Base-by-base conservation (phyloP, 345 rosid species). In the Euphorbia peplus region DNA sequence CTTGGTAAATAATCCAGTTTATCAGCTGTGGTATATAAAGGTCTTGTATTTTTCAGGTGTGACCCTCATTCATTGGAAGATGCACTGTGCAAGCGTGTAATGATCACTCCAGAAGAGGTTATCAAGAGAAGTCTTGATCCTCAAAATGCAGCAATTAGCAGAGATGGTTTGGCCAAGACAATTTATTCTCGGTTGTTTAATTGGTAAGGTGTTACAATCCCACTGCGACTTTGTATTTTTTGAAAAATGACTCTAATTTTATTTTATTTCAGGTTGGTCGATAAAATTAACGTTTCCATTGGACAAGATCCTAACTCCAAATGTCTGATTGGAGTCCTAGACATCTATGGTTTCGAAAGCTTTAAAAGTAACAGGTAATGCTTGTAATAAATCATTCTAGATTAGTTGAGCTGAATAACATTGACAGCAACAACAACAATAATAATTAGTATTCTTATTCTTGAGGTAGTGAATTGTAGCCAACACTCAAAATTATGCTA, bases 341-440 rank as follows among this genome's bases (percentile, higher is more conserved):
- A 90, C 86, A 90, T 90, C 53, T 90, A 90, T 83, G 98, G 93
- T 69, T 92, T 93, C 53, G 98, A 93, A 75, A 93, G 98, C 83
- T 93, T 93, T 75, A 67, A 80, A 71, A 77, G 75, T 75, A 93
- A 87, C 70, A 93, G 98, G 98, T 90, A 82, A 73, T 64, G 67
- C 70, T 78, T 56, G 30, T 52, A 46, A 37, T 24, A 35, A 54
- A n/a, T 19, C 24, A 5, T n/a, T 32, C 59, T 50, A 32, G 47
- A 66, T 11, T 30, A 4, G 22, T 32, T 32, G 6, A 30, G 26
- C 18, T 64, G 42, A 30, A 65, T 51, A 41, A 50, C 13, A 44
- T 22, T 44, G 8, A 39, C 11, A 39, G 9, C 11, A 39, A 39
- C 9, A 39, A 5, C 9, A 39, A 39, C 9, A 39, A 39, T 39